phyloP scores from a whole-genome alignment of 306 rosid genomes.

The Vachellia collinsii region DNA sequence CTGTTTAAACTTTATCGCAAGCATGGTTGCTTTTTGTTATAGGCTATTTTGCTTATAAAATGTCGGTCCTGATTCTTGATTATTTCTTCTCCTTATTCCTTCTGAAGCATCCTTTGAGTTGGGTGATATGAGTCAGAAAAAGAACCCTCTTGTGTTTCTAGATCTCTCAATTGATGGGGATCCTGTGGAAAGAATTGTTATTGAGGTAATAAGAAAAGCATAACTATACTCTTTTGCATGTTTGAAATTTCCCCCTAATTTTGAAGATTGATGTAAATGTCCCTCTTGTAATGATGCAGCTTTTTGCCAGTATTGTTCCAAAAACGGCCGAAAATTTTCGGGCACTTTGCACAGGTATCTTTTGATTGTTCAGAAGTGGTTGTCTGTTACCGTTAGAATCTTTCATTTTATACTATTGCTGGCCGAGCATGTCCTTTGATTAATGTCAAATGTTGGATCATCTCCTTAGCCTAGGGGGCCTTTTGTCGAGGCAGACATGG shows the following conservation, averaged over 20 bases:
- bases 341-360: slow-evolving; percentile 91
- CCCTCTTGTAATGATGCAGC: slow-evolving; percentile 68
- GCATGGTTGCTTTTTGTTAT: slow-evolving; percentile 15
- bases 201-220: slow-evolving; percentile 61
- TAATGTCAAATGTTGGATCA: slow-evolving; percentile 13
- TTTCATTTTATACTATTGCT: slow-evolving; percentile 2
- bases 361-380: slow-evolving; percentile 12
- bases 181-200: slow-evolving; percentile 62
- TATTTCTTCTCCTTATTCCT: background rate
- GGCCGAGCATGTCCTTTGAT: slow-evolving; percentile 5
- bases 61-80: slow-evolving; percentile 27
- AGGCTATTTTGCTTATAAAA: background rate
- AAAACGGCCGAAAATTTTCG: slow-evolving; percentile 89
- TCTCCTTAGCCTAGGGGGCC: slow-evolving; percentile 14
- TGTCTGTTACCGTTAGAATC: background rate
- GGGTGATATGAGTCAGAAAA: slow-evolving; percentile 67
- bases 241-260: slow-evolving; percentile 18
- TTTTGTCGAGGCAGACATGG: background rate
- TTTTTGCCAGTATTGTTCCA: slow-evolving; percentile 80
- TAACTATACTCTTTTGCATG: background rate
- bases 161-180: slow-evolving; percentile 80
- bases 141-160: slow-evolving; percentile 72
- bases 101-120: slow-evolving; percentile 33
- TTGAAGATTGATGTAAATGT: slow-evolving; percentile 8
- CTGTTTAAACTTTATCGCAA: slow-evolving; percentile 23